These are phyloP conservation scores for Phytopythium vexans DNA, from an alignment of 352 stramenopile genomes.

Conservation along the genomic window DNA sequence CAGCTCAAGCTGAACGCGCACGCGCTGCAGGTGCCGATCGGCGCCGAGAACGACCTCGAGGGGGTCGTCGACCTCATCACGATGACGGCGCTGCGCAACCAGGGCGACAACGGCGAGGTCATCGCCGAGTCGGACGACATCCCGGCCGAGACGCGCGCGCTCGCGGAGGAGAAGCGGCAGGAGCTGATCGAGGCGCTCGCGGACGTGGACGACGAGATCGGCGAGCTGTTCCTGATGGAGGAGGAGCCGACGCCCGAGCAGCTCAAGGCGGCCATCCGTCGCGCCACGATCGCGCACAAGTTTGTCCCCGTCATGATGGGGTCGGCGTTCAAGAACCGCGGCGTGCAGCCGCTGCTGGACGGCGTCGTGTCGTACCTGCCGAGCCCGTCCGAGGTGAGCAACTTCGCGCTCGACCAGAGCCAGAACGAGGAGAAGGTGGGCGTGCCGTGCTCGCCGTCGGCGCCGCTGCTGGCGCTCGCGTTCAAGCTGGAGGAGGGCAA, in stretches of 20 bases:
- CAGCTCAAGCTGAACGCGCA: slow-evolving; percentile 97
- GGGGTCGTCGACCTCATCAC: slow-evolving; percentile 97
- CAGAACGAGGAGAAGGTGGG: slow-evolving; percentile 90
- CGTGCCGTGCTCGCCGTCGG: slow-evolving; percentile 84
- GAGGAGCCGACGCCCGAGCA: slow-evolving; percentile 91
- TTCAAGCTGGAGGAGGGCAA: slow-evolving; percentile 99
- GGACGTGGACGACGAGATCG: slow-evolving; percentile 98
- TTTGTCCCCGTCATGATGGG: slow-evolving; percentile 99
- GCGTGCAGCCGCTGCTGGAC: slow-evolving; percentile 98
- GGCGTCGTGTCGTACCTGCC: slow-evolving; percentile 97
- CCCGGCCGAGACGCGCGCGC: slow-evolving; percentile 76
- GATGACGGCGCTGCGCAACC: slow-evolving; percentile 88
- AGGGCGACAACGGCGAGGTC: slow-evolving; percentile 87
- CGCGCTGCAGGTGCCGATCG: slow-evolving; percentile 97
- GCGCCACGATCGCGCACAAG: slow-evolving; percentile 94
- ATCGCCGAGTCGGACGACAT: slow-evolving; percentile 90
- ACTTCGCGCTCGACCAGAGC: slow-evolving; percentile 94
- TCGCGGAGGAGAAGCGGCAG: slow-evolving; percentile 88
- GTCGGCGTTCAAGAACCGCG: slow-evolving; percentile 97
- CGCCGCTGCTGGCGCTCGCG: slow-evolving; percentile 95
- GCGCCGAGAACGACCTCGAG: slow-evolving; percentile 92
- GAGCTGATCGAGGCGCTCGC: slow-evolving; percentile 95
- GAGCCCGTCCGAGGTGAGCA: slow-evolving; percentile 91
- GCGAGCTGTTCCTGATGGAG: slow-evolving; percentile 99
- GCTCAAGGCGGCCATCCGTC: slow-evolving; percentile 93